Percentiles rank a stretch among this genome's conserved stretches.
Conservation (phyloP, 371 early-diverging fungal species). For the Mucor mucedo region DNA sequence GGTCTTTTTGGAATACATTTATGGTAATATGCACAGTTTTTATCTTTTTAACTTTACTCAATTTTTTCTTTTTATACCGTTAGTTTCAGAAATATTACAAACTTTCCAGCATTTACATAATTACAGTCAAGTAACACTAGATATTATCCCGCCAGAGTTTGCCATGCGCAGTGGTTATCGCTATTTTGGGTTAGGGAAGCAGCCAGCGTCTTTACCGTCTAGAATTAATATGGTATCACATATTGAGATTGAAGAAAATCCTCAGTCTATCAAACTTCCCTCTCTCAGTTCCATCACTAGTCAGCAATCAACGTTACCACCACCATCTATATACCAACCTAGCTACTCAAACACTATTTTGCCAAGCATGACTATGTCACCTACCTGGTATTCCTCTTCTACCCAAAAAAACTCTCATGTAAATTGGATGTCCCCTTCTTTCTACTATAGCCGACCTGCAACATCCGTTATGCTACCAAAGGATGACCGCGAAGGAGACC, state of each 20-base stretch:
- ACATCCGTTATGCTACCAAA: constrained; percentile 39
- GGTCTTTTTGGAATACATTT: constrained; percentile 43
- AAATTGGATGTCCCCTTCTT: constrained; percentile 54
- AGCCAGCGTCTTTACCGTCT: constrained; percentile 3
- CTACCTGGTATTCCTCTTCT: constrained; percentile 50
- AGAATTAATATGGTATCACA: constrained; percentile 15
- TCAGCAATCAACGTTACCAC: constrained; percentile 17
- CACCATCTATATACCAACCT: constrained; percentile 46
- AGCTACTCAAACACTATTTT: constrained; percentile 39
- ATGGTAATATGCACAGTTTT: constrained; percentile 27
- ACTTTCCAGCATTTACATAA: constrained; percentile 41
- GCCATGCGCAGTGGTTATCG: constrained; percentile 42
- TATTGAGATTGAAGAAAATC: constrained; percentile 18
- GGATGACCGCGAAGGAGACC: neutral
- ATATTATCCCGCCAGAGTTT: constrained; percentile 53
- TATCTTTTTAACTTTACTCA: neutral
- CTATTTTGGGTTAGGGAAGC: constrained; percentile 11
- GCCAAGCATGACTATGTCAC: constrained; percentile 51
- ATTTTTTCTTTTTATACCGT: neutral
- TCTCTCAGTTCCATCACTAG: constrained; percentile 17
- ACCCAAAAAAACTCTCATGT: constrained; percentile 45
- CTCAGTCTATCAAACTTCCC: constrained; percentile 14
- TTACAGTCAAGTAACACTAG: constrained; percentile 33
- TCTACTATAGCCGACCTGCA: constrained; percentile 49
- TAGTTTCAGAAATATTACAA: constrained; percentile 44